A percentile compares a stretch with the other conserved stretches of the same genome.
These are phyloP conservation scores for Solanum gracilifrons DNA, from an alignment of 257 asterid genomes.

Conservation along the genomic window DNA sequence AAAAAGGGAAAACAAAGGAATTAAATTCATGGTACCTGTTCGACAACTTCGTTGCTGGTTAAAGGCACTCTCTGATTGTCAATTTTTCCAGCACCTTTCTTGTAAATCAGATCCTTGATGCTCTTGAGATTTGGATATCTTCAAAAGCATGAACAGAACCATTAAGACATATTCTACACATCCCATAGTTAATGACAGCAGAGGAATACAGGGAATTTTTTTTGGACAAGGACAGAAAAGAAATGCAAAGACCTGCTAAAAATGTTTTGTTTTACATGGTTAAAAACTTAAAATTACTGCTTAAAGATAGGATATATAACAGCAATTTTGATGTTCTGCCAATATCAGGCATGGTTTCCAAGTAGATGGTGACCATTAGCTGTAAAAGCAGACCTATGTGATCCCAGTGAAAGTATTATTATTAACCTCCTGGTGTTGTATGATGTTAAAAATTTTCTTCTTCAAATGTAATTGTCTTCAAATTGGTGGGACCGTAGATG, in stretches of 20 bases:
- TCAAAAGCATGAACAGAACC: constrained; percentile 1
- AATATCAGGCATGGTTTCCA: not conserved
- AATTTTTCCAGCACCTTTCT: constrained; percentile 71
- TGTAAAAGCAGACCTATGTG: not conserved
- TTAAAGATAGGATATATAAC: not conserved
- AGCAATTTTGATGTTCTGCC: not conserved
- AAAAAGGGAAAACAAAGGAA: not conserved
- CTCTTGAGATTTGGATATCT: constrained; percentile 83
- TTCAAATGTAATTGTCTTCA: not conserved
- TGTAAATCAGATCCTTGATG: constrained; percentile 83
- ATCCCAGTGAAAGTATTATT: not conserved
- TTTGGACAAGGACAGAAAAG: not conserved
- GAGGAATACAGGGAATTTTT: not conserved
- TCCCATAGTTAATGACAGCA: not conserved
- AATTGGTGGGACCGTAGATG: not conserved
- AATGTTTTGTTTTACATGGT: not conserved
- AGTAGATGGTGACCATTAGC: not conserved
- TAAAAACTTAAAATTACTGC: not conserved
- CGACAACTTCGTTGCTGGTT: constrained; percentile 73
- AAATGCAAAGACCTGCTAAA: not conserved
- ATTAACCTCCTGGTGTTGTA: not conserved
- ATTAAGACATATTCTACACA: not conserved
- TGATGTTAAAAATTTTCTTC: not conserved
- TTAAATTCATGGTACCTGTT: constrained; percentile 38
- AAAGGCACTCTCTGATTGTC: constrained; percentile 57